Evolutionary conservation across 2,329 filamentous ascomycete species (phyloP), one percentile per base, ranked within the genome.

Genomic region (Ceratocystis ficicola): DNA sequence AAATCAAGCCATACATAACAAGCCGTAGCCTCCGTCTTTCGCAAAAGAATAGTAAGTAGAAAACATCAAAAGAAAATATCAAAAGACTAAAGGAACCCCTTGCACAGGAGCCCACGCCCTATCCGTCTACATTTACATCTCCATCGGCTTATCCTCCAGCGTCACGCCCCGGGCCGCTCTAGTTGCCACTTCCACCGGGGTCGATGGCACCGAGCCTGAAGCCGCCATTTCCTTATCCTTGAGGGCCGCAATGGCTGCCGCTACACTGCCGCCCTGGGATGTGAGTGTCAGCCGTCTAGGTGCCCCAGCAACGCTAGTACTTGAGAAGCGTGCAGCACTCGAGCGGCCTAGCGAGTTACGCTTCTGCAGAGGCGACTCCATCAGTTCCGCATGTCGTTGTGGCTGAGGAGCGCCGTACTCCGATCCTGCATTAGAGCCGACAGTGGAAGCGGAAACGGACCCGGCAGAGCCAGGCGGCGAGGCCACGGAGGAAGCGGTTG

Each of bases 311-410:
- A 48, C n/a, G 17, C 46, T 79, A 44, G 79, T 81, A 63, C 73
- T 83, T 70, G 76, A 83, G 69, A 85, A 79, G 65, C 81, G 75
- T 25, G 77, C 75, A 68, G 76, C 75, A 69, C 78, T 80, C 17
- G 63, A 63, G 69, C 84, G 79, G 59, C 80, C 80, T 20, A 87
- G 74, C 69, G 85, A 88, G 72, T 86, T 85, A 63, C 85, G 81
- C 75, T 88, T 88, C 70, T 86, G 83, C 1, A 83, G 67, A 69
- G 70, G 70, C 25, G 71, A 71, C 46, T 72, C 71, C 60, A 66
- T 69, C 52, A 70, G 66, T 32, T 68, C 69, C 25, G 68, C 60
- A 62, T 69, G 67, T 44, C 64, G 66, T 65, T 36, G 67, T 60
- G 60, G 62, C 66, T 41, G 36, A 12, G 36, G 36, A 41, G 60